Conservation (phyloP, 495 filamentous ascomycete genomes). For the Rostrohypoxylon terebratum region DNA sequence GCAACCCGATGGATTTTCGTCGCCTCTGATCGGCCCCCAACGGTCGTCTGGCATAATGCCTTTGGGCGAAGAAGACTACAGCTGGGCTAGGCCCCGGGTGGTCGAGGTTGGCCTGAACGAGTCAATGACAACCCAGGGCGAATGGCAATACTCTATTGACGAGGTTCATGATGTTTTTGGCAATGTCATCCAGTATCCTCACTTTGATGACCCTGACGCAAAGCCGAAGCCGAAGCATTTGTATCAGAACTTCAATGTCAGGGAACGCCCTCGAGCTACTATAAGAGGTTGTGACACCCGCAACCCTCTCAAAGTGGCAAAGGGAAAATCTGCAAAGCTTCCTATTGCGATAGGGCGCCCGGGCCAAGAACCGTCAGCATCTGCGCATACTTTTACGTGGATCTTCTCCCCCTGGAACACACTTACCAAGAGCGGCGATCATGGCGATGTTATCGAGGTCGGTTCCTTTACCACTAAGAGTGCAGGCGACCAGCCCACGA, state of each 20-base stretch:
- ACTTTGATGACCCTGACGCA: conserved; percentile 71
- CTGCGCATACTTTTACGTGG: conserved; percentile 71
- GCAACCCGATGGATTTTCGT: conserved; percentile 85
- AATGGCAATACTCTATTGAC: conserved; percentile 90
- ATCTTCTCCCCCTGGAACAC: conserved; percentile 76
- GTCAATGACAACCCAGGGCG: conserved; percentile 77
- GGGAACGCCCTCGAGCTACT: conserved; percentile 82
- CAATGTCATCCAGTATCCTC: conserved; percentile 85
- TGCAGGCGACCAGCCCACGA: conserved; percentile 61
- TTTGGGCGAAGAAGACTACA: conserved; percentile 71
- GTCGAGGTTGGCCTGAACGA: conserved; percentile 88
- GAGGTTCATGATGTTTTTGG: conserved; percentile 91
- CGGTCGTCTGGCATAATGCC: conserved; percentile 65
- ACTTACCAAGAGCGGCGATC: conserved; percentile 71
- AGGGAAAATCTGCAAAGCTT: conserved; percentile 73
- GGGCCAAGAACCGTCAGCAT: conserved; percentile 65
- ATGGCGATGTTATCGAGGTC: conserved; percentile 63
- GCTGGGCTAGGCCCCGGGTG: conserved; percentile 81
- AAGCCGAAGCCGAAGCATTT: conserved; percentile 69
- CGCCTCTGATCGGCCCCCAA: conserved; percentile 72
- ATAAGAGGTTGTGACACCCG: conserved; percentile 79
- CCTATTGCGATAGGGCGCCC: conserved; percentile 77
- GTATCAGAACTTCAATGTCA: conserved; percentile 82
- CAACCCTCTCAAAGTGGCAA: conserved; percentile 82
- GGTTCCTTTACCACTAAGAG: conserved; percentile 66